Base-by-base conservation (phyloP, 176 grass and related monocot species). In the Zoysia pacifica region DNA sequence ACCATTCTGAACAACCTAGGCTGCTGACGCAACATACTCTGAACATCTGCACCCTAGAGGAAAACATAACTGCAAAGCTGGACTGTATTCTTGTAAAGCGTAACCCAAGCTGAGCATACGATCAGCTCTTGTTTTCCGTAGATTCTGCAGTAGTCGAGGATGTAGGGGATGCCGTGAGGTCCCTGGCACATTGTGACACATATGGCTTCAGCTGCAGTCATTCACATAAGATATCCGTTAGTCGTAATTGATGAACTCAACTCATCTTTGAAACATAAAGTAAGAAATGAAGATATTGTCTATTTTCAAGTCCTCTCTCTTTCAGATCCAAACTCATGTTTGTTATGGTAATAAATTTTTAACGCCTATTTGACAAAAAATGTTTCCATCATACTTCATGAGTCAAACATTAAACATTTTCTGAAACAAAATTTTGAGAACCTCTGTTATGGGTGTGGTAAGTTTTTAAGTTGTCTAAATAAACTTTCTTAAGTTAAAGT, bases 181-280 rank as follows among this genome's bases (percentile, higher is more conserved):
- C 87, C 49, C 87, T 83, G 2, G 85, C 75, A 7, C 95, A 94
- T 67, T 93, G 95, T 20, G 92, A 89, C 13, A 93, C 92, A 35
- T 93, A 97, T 38, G 95, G 83, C 74, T 97, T 97, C 64, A 97
- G 79, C 94, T 94, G 91, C 77, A 87, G 66, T 80, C 52, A 78
- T 76, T 41, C 65, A 76, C 11, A 71, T 40, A 69, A 44, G 10
- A 70, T 64, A 81, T 54, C 18, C 62, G 43, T 69, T 9, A 75
- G 12, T 49, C 14, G 4, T 46, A 75, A 52, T 14, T 40, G 54
- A 59, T 14, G n/a, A 69, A 28, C 28, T 28, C 28, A 8, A 76
- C 3, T 62, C 20, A 49, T 13, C 7, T 43, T 47, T 47, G 10
- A 14, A 67, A 46, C 11, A 53, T 11, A 39, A 42, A 3, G 14